Evolutionary conservation across 2,329 filamentous ascomycete species (phyloP).

Genomic region (Albifimbria verrucaria): DNA sequence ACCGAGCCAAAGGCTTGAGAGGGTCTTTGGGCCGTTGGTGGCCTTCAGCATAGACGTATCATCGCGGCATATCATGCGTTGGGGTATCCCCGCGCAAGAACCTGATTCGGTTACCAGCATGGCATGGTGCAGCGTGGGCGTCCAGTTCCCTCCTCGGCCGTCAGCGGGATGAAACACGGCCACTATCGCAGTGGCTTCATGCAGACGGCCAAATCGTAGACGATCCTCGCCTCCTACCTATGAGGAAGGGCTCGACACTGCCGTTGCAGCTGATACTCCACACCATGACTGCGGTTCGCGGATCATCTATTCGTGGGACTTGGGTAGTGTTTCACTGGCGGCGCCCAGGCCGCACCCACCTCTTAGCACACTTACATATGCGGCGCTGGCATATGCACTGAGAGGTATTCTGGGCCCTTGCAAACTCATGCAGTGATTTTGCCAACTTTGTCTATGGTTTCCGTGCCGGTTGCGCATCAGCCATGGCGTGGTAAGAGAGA

Average conservation of each 20-base stretch:
- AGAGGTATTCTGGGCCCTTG: not conserved
- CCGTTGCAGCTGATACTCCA: not conserved
- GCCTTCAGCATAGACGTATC: too few relatives aligned
- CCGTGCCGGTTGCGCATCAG: not conserved
- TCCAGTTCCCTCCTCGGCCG: not conserved
- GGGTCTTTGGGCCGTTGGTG: too few relatives aligned
- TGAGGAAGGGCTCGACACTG: too few relatives aligned
- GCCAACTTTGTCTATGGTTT: not conserved
- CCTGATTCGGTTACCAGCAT: not conserved
- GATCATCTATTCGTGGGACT: not conserved
- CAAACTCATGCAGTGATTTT: not conserved
- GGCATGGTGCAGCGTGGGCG: not conserved
- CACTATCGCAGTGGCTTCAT: too few relatives aligned
- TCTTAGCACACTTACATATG: too few relatives aligned
- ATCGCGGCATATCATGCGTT: not conserved
- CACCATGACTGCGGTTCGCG: too few relatives aligned
- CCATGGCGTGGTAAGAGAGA: not conserved
- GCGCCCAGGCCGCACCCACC: too few relatives aligned
- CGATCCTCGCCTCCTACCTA: too few relatives aligned
- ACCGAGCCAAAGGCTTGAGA: not conserved
- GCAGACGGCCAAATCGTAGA: too few relatives aligned
- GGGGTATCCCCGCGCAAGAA: not conserved
- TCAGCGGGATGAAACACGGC: too few relatives aligned
- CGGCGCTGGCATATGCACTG: not conserved
- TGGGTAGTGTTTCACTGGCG: not conserved